Conservation (phyloP, 2,329 filamentous ascomycete species). For the Penicillium hesseltinei region DNA sequence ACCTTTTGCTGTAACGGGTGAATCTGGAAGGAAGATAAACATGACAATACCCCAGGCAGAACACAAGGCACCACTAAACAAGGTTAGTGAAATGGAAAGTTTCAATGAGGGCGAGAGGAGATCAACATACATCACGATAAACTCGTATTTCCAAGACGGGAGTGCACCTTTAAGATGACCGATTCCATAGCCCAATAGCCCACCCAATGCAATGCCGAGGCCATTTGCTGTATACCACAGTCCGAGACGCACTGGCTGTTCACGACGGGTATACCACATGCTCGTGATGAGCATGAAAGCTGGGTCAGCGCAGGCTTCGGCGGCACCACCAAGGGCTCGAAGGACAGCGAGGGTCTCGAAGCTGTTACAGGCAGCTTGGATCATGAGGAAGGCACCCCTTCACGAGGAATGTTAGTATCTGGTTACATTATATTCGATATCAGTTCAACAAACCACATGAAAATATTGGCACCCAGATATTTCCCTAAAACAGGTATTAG, state of each 20-base stretch:
- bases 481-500: slow-evolving; percentile 36
- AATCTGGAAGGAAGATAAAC: slow-evolving; percentile 57
- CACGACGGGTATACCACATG: slow-evolving; percentile 64
- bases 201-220: slow-evolving; percentile 58
- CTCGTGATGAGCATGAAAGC: slow-evolving; percentile 63
- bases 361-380: slow-evolving; percentile 54
- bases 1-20: slow-evolving; percentile 54
- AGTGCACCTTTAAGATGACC: slow-evolving; percentile 58
- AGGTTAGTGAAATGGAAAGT: neutral
- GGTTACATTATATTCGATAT: neutral
- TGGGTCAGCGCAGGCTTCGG: slow-evolving; percentile 59
- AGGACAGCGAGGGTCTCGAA: slow-evolving; percentile 57
- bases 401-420: neutral
- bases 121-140: slow-evolving; percentile 56
- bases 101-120: neutral
- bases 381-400: slow-evolving; percentile 51
- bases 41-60: slow-evolving; percentile 60
- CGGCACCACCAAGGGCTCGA: slow-evolving; percentile 56
- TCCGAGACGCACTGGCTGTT: slow-evolving; percentile 62
- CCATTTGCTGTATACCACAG: slow-evolving; percentile 62
- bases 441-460: slow-evolving; percentile 47
- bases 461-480: slow-evolving; percentile 58
- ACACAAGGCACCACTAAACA: slow-evolving; percentile 50
- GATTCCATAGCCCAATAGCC: slow-evolving; percentile 58
- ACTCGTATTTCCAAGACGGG: slow-evolving; percentile 65